Conservation (phyloP, 2,329 filamentous ascomycete genomes). For the Allantophomopsis cytisporea region DNA sequence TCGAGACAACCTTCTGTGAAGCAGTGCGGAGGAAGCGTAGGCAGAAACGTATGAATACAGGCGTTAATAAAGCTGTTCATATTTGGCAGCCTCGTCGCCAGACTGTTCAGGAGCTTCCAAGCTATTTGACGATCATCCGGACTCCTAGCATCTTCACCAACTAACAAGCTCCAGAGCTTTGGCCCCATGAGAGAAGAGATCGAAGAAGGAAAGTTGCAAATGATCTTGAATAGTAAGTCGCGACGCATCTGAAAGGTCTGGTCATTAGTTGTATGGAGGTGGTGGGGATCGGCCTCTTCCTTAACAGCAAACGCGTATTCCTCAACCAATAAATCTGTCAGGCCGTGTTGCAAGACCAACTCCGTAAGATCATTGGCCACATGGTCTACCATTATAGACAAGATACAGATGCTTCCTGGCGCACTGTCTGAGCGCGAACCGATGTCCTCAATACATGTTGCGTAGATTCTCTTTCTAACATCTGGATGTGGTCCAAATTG, state of each 20-base stretch:
- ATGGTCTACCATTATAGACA: slow-evolving; percentile 35
- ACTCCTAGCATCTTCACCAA: slow-evolving; percentile 48
- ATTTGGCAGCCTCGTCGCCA: slow-evolving; percentile 25
- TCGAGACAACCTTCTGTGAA: slow-evolving; percentile 49
- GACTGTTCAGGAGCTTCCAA: slow-evolving; percentile 51
- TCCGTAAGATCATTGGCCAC: slow-evolving; percentile 35
- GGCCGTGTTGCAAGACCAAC: slow-evolving; percentile 45
- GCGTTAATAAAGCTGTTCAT: slow-evolving; percentile 40
- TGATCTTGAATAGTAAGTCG: slow-evolving; percentile 42
- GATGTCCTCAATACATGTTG: slow-evolving; percentile 56
- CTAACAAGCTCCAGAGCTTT: slow-evolving; percentile 58
- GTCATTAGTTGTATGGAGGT: slow-evolving; percentile 19
- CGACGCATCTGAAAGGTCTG: slow-evolving; percentile 36
- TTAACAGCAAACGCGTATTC: slow-evolving; percentile 39
- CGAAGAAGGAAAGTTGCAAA: slow-evolving; percentile 44
- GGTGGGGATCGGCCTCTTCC: slow-evolving; percentile 10
- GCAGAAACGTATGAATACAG: slow-evolving; percentile 43
- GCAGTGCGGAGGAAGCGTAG: slow-evolving; percentile 37
- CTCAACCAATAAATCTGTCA: slow-evolving; percentile 47
- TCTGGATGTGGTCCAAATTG: slow-evolving; percentile 35
- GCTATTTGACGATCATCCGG: slow-evolving; percentile 48
- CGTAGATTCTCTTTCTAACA: slow-evolving; percentile 48
- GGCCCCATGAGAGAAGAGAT: slow-evolving; percentile 48
- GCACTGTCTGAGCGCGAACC: slow-evolving; percentile 45
- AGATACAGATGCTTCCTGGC: slow-evolving; percentile 59